phyloP scores from a whole-genome alignment of 2,329 filamentous ascomycete species.

The Cryphonectria japonica region DNA sequence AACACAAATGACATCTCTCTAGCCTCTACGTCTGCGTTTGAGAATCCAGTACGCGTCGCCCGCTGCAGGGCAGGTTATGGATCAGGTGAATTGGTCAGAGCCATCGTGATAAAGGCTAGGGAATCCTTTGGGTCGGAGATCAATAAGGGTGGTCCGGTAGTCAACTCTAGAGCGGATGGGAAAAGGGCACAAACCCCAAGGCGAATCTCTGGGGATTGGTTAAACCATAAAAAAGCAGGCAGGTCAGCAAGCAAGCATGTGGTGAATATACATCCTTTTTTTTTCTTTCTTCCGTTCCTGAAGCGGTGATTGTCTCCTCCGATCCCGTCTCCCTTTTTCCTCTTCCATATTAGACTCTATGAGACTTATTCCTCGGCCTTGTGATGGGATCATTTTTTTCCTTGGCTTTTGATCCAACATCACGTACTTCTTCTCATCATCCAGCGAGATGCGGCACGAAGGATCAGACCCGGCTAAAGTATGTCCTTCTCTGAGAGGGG shows the following conservation, averaged over 20 bases:
- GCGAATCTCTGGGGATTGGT: background rate
- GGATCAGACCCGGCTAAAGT: no score
- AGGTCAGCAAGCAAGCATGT: slow-evolving; percentile 19
- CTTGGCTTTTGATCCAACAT: no score
- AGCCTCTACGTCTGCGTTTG: slow-evolving; percentile 85
- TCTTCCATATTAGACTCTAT: background rate
- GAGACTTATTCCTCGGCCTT: no score
- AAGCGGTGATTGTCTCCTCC: background rate
- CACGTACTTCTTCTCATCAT: no score
- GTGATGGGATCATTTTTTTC: no score
- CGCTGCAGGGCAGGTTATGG: slow-evolving; percentile 71
- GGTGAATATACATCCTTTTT: slow-evolving; percentile 18
- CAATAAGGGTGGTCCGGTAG: slow-evolving; percentile 3
- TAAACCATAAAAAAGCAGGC: slow-evolving; percentile 8
- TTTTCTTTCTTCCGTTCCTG: background rate
- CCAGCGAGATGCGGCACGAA: no score
- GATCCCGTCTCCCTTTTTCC: background rate
- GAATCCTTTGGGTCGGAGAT: background rate
- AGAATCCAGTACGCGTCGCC: slow-evolving; percentile 81
- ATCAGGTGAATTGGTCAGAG: slow-evolving; percentile 97
- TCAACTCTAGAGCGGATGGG: slow-evolving; percentile 19
- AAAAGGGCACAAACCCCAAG: background rate
- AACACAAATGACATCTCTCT: background rate
- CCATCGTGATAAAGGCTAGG: slow-evolving; percentile 48
- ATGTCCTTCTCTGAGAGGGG: no score